Percentiles rank a stretch among this genome's conserved stretches.
These are phyloP conservation scores for Backusella sp. DNA, from an alignment of 192 early-diverging fungal species.

Conservation along the genomic window DNA sequence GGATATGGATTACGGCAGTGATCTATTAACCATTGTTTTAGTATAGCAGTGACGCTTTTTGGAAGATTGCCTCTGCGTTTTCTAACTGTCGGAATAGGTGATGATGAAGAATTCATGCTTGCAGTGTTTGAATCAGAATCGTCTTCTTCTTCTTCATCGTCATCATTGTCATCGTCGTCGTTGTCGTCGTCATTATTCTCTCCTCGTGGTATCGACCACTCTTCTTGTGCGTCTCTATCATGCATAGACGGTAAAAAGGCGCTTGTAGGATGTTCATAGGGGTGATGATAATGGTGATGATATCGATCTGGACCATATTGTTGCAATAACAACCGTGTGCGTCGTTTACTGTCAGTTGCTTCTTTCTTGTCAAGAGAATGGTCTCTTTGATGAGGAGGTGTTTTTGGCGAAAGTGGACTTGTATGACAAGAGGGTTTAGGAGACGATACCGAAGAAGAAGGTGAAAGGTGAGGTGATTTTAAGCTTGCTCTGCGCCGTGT, in stretches of 20 bases:
- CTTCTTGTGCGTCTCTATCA: not conserved
- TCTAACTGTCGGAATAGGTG: not conserved
- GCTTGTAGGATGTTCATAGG: not conserved
- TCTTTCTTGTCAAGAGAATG: not conserved
- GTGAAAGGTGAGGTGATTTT: conserved; percentile 4
- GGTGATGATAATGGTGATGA: not conserved
- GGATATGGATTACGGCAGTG: conserved; percentile 68
- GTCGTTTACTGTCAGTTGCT: not conserved
- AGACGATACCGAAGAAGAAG: not conserved
- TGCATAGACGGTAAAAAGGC: not conserved
- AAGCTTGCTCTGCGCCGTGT: not conserved
- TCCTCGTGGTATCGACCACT: not conserved
- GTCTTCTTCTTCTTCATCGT: not conserved
- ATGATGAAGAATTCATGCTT: not conserved
- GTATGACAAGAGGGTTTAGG: not conserved
- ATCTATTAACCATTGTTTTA: conserved; percentile 60
- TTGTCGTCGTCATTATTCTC: not conserved
- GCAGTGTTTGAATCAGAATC: conserved; percentile 1
- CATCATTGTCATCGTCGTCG: not conserved
- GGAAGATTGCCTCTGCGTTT: conserved; percentile 59
- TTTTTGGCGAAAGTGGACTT: conserved; percentile 13
- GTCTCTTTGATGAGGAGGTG: not conserved
- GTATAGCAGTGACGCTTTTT: conserved; percentile 53
- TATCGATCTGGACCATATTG: not conserved
- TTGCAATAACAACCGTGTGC: conserved; percentile 9